phyloP scores from a whole-genome alignment of 2,329 filamentous ascomycete species.

The Fusarium sterilihyphosum region DNA sequence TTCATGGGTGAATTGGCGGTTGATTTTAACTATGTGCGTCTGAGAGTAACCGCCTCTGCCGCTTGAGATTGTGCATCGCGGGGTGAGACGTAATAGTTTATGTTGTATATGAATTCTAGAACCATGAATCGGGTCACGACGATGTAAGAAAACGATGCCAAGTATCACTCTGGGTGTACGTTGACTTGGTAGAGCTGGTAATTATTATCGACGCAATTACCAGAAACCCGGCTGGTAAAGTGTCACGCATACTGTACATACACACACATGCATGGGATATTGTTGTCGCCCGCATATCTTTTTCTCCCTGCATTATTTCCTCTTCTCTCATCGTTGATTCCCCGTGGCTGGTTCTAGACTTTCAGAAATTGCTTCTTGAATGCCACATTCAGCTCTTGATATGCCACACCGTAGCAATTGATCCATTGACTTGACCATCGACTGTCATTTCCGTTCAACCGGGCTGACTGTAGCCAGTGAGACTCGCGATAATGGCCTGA shows the following conservation, averaged over 20 bases:
- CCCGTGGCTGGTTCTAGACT: constrained; percentile 19
- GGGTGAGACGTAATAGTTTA: constrained; percentile 14
- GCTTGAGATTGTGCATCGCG: constrained; percentile 17
- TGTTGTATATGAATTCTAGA: constrained; percentile 16
- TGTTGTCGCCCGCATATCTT: neutral
- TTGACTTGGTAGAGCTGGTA: constrained; percentile 5
- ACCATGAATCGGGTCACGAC: constrained; percentile 5
- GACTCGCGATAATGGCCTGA: constrained; percentile 33
- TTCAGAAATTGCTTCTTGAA: constrained; percentile 7
- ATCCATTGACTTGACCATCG: neutral
- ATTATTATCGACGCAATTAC: neutral
- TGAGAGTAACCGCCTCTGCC: constrained; percentile 10
- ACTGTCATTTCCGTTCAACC: constrained; percentile 9
- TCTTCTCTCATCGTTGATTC: neutral
- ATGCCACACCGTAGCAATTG: constrained; percentile 3
- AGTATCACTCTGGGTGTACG: neutral
- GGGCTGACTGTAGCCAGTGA: neutral
- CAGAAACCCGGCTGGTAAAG: neutral
- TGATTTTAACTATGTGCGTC: neutral
- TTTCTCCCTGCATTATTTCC: constrained; percentile 1
- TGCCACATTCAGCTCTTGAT: neutral
- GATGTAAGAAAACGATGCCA: neutral
- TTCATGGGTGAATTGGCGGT: constrained; percentile 25
- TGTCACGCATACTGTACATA: neutral
- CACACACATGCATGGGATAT: constrained; percentile 21